phyloP scores from a whole-genome alignment of 345 rosid species.

The Lumnitzera littorea region DNA sequence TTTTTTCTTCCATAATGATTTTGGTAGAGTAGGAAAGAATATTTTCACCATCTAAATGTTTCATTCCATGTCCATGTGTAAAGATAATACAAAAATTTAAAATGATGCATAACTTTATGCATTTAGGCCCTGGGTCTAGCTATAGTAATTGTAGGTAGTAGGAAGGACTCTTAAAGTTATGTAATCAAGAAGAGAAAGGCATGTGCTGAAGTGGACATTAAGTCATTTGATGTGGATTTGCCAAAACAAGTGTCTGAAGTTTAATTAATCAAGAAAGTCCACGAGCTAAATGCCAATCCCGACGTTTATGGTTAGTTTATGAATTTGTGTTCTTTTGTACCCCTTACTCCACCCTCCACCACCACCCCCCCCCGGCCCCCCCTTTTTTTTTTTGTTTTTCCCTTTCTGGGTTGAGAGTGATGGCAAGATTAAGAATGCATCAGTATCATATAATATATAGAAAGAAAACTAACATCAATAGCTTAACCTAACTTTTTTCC shows the following conservation, averaged over 20 bases:
- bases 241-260: conserved; percentile 68
- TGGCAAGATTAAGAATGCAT: neutral
- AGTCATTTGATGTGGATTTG: conserved; percentile 63
- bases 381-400: too few species aligned
- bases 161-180: conserved; percentile 86
- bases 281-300: conserved; percentile 64
- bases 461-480: neutral
- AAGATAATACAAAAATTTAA: too few species aligned
- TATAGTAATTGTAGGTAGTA: conserved; percentile 69
- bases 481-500: too few species aligned
- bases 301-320: conserved; percentile 66
- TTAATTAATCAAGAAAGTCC: conserved; percentile 75
- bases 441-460: too few species aligned
- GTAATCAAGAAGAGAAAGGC: conserved; percentile 89
- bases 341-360: too few species aligned
- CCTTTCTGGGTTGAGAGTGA: neutral
- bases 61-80: too few species aligned
- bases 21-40: too few species aligned
- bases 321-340: neutral
- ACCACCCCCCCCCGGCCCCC: too few species aligned
- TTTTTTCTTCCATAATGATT: too few species aligned
- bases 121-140: conserved; percentile 81
- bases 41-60: too few species aligned
- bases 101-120: too few species aligned
- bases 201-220: conserved; percentile 86